Evolutionary conservation across 805 yeast species (phyloP), one percentile per base, ranked within the genome.

Genomic region (Lachancea meyersii): DNA sequence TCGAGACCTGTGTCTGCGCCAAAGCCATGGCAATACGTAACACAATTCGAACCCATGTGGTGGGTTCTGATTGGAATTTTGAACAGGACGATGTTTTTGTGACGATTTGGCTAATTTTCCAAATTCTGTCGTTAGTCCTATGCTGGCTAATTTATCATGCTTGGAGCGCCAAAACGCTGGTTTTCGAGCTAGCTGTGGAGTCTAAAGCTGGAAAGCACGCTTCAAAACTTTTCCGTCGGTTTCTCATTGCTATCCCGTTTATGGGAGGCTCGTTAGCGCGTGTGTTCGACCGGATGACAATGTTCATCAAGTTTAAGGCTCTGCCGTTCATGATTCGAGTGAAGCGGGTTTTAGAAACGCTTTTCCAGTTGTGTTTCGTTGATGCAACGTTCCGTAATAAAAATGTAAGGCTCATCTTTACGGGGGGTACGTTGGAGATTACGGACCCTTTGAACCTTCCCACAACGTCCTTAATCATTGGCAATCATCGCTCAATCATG

Each of bases 401-500:
- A 27, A 54, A 51, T 33, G 42, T 59, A 8, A 51, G 48, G 33
- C 45, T 60, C 8, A 48, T 52, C 30, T 40, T 53, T 8, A 58
- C 58, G 3, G 54, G 52, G 8, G 60, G 55, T 9, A 43, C 45
- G 7, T 36, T 58, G 5, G 44, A 46, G 5, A 28, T 55, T 5
- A 38, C 41, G n/a, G 45, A 41, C 11, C 30, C 44, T 5, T 22
- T 43, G 0, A 32, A 46, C 4, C 31, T 47, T n/a, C 14, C 51
- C 13, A 27, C 36, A 17, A 58, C 63, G 1, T 54, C 61, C 2
- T 33, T 60, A 17, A 21, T 40, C 20, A 59, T 42, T 39, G 67
- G 44, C 23, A 87, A 86, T 53, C 96, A 87, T 57, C 70, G 70
- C 39, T 80, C 93, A 0, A 51, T 82, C 7, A 73, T 77, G 11